A percentile compares a stretch with the other conserved stretches of the same genome.
These are phyloP conservation scores for Metarhizium album DNA, from an alignment of 2,329 filamentous ascomycete species.

Conservation along the genomic window DNA sequence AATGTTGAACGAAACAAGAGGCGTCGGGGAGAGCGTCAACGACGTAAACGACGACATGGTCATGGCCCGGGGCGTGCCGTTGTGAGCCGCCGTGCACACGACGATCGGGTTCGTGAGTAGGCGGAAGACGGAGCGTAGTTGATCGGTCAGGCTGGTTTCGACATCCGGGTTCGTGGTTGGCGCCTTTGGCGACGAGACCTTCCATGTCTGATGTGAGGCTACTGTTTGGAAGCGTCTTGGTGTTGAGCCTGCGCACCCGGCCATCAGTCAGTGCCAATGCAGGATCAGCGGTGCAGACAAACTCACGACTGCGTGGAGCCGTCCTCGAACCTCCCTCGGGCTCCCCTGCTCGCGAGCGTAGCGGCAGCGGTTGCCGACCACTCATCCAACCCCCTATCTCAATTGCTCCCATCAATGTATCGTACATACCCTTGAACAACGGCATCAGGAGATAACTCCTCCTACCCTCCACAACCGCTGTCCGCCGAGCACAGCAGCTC, in stretches of 20 bases:
- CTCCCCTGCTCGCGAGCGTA: neutral
- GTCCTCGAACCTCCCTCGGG: neutral
- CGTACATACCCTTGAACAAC: constrained; percentile 8
- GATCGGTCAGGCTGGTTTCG: constrained; percentile 28
- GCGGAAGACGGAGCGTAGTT: constrained; percentile 43
- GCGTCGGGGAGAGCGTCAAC: constrained; percentile 38
- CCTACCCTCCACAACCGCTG: neutral
- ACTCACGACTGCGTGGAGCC: neutral
- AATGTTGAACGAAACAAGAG: constrained; percentile 47
- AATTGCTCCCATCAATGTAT: constrained; percentile 9
- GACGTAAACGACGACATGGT: constrained; percentile 52
- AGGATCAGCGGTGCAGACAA: neutral
- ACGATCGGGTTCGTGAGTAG: constrained; percentile 43
- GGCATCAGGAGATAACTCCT: constrained; percentile 9
- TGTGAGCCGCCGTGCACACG: constrained; percentile 38
- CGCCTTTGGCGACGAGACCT: constrained; percentile 17
- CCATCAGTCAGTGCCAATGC: neutral
- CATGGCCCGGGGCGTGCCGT: constrained; percentile 34
- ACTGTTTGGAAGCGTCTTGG: constrained; percentile 8
- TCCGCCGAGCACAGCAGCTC: neutral
- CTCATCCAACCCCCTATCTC: constrained; percentile 8
- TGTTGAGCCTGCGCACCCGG: neutral
- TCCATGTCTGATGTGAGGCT: constrained; percentile 16
- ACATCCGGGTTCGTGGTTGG: constrained; percentile 26
- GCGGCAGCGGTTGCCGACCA: constrained; percentile 3